A percentile compares a stretch with the other conserved stretches of the same genome.
These are phyloP conservation scores for Debaryomyces castellii DNA, from an alignment of 805 yeast genomes.

Conservation along the genomic window DNA sequence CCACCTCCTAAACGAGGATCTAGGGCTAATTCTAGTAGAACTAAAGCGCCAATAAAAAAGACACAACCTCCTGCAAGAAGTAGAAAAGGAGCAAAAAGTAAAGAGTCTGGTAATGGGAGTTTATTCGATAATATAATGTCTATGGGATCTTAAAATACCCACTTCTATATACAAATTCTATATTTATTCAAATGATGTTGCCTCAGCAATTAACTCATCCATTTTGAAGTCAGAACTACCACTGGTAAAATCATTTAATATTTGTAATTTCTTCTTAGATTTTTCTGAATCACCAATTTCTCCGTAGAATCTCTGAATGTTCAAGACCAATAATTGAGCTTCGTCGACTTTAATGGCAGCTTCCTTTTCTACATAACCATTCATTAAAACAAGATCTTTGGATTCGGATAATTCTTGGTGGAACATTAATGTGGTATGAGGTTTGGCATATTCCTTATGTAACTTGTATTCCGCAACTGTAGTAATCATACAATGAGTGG, in stretches of 20 bases:
- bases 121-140: slow-evolving; percentile 7
- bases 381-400: slow-evolving; percentile 75
- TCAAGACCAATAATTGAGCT: slow-evolving; percentile 72
- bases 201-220: slow-evolving; percentile 66
- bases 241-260: slow-evolving; percentile 65
- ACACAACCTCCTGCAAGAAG: slow-evolving; percentile 2
- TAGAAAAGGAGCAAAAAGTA: slow-evolving; percentile 3
- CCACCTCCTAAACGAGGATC: not conserved
- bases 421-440: slow-evolving; percentile 88
- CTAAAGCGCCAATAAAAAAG: not conserved
- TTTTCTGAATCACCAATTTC: slow-evolving; percentile 48
- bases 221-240: slow-evolving; percentile 69
- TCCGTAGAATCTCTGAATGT: slow-evolving; percentile 82
- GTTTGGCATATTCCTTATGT: slow-evolving; percentile 89
- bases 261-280: slow-evolving; percentile 47
- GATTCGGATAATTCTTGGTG: slow-evolving; percentile 70
- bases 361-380: slow-evolving; percentile 77
- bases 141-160: slow-evolving; percentile 1
- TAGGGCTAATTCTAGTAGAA: not conserved
- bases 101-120: slow-evolving; percentile 5
- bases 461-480: slow-evolving; percentile 88
- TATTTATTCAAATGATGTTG: slow-evolving; percentile 63
- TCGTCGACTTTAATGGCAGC: slow-evolving; percentile 66
- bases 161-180: slow-evolving; percentile 1
- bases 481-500: slow-evolving; percentile 87